Evolutionary conservation across 2,329 filamentous ascomycete genomes (phyloP), one percentile per base, ranked within the genome.

Genomic region (Trichoderma gracile): DNA sequence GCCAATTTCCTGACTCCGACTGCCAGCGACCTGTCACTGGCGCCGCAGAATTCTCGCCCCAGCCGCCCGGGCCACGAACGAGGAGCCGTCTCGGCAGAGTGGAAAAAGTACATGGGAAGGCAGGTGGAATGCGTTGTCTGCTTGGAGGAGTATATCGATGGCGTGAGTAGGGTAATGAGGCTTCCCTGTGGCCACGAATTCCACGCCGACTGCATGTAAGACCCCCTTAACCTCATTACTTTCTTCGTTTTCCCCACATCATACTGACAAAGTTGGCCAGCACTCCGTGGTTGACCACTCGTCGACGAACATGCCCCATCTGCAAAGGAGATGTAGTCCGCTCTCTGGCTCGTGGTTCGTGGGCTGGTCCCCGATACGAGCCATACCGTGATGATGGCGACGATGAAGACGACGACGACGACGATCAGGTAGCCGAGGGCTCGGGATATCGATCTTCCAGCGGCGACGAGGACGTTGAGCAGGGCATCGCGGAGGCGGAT

Each of bases 181-280:
- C 79, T 99, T 65, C 95, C 95, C 9, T 99, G 95, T 77, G 95
- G 95, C 42, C 95, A 99, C 75, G 95, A 99, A 73, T 99, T 98
- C 77, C 95, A 99, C 76, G 94, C 84, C 30, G 93, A 96, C 74
- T 99, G 95, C 93, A 98, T 99, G 93, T 96, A 80, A 89, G 93
- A 90, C 59, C 63, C 27, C 3, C 7, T n/a, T 12, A 42, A 46
- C 15, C 9, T 33, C n/a, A n/a, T 33, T 10, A 12, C 12, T 17
- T 27, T 61, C 19, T 40, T 21, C 7, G 2, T 27, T 38, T 10
- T 53, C 40, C 68, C 74, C 71, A 71, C 72, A 67, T 23, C 14
- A 50, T 55, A 33, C 46, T 65, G 14, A 64, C 62, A 6, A 33
- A 38, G 8, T 14, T 33, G 17, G 3, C 25, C 68, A 97, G 93